Percentiles rank a stretch among this genome's conserved stretches.
phyloP scores from a whole-genome alignment of 495 filamentous ascomycete species.

The Acidiella bohemica region DNA sequence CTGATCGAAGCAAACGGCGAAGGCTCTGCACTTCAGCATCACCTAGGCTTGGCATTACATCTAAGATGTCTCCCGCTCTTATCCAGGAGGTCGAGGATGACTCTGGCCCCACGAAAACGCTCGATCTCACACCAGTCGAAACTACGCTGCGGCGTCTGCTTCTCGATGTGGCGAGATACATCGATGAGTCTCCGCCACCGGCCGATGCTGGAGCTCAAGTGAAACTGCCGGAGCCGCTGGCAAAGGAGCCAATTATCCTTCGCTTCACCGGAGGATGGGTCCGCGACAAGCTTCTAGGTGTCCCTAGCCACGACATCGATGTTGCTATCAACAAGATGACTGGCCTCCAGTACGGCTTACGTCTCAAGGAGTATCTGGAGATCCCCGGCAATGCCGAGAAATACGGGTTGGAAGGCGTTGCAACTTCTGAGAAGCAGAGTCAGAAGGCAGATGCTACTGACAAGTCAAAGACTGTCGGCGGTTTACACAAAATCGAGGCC shows the following conservation, averaged over 20 bases:
- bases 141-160: constrained; percentile 54
- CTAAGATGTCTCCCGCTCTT: constrained; percentile 12
- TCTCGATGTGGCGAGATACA: constrained; percentile 58
- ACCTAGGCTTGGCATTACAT: no score
- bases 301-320: constrained; percentile 80
- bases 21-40: constrained; percentile 4
- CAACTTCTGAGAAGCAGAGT: constrained; percentile 14
- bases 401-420: constrained; percentile 26
- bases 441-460: constrained; percentile 15
- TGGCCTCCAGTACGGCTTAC: constrained; percentile 61
- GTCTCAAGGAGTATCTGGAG: constrained; percentile 46
- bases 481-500: constrained; percentile 38
- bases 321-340: constrained; percentile 93
- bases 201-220: constrained; percentile 11
- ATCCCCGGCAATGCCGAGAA: constrained; percentile 30
- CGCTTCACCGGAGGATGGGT: constrained; percentile 99
- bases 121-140: constrained; percentile 54
- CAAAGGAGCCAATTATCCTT: constrained; percentile 36
- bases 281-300: constrained; percentile 80
- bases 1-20: constrained; percentile 7
- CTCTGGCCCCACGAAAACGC: constrained; percentile 9
- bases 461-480: constrained; percentile 24
- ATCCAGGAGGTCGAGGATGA: constrained; percentile 18
- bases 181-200: constrained; percentile 30
- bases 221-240: constrained; percentile 32